Percentiles rank a stretch among this genome's conserved stretches.
Evolutionary conservation across 179 eudicot species (phyloP).

Genomic region (Nepenthes alata): DNA sequence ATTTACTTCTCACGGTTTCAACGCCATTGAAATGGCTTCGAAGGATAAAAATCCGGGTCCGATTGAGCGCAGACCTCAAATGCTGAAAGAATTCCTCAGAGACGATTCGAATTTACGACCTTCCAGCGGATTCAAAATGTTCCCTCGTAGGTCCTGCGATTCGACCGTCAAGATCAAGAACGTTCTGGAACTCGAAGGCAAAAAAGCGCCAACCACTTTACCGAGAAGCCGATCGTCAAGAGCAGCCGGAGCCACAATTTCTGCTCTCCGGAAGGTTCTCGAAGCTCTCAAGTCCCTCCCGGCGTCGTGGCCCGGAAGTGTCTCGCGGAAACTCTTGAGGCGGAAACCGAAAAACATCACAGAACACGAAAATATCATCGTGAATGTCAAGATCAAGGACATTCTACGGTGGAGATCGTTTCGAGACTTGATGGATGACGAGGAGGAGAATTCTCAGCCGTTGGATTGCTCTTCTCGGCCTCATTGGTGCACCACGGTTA

Average conservation of each 20-base stretch:
- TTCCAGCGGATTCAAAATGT: background rate
- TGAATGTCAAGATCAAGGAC: slow-evolving; percentile 35
- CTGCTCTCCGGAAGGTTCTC: slow-evolving; percentile 26
- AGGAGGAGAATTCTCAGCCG: slow-evolving; percentile 18
- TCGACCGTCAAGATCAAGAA: background rate
- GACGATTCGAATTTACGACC: slow-evolving; percentile 6
- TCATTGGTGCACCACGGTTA: slow-evolving; percentile 5
- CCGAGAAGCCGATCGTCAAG: slow-evolving; percentile 18
- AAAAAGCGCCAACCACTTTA: slow-evolving; percentile 1
- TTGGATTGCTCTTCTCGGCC: slow-evolving; percentile 13
- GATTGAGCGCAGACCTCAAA: slow-evolving; percentile 10
- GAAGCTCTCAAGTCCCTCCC: slow-evolving; percentile 18
- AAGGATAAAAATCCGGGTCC: background rate
- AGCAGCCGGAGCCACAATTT: slow-evolving; percentile 16
- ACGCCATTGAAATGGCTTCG: background rate
- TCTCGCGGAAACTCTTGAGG: background rate
- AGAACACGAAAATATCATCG: background rate
- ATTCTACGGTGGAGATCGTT: slow-evolving; percentile 58
- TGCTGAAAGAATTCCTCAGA: slow-evolving; percentile 21
- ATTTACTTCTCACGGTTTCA: too few relatives aligned
- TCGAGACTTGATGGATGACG: slow-evolving; percentile 22
- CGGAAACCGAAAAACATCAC: slow-evolving; percentile 3
- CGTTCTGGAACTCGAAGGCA: background rate
- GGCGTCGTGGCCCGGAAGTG: too few relatives aligned
- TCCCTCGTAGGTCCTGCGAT: background rate